Percentiles rank a stretch among this genome's conserved stretches.
phyloP scores from a whole-genome alignment of 73 alveolate genomes.

The Paramecium octaurelia region DNA sequence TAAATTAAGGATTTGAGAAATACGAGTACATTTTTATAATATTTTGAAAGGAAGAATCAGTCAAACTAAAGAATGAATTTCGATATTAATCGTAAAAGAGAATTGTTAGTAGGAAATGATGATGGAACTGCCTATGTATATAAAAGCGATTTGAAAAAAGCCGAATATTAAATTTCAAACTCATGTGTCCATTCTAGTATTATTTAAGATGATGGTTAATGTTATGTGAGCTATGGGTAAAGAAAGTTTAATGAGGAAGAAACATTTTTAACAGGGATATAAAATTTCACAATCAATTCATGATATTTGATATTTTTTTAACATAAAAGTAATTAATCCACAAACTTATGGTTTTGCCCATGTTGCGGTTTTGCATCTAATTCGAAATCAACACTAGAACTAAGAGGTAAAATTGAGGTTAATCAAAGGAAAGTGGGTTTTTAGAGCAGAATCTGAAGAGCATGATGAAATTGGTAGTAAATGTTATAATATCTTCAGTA shows the following conservation, averaged over 20 bases:
- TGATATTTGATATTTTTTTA: not conserved
- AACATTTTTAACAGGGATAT: not conserved
- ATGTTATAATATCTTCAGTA: not conserved
- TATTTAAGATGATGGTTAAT: not conserved
- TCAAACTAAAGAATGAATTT: constrained; percentile 5
- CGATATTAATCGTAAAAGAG: not conserved
- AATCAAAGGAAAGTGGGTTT: too few relatives aligned
- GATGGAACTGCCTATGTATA: not conserved
- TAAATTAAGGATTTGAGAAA: not conserved
- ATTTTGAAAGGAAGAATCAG: not conserved
- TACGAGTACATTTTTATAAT: not conserved
- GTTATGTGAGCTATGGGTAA: not conserved
- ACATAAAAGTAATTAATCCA: not conserved
- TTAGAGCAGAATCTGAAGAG: too few relatives aligned
- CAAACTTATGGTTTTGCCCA: not conserved
- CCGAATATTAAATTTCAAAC: not conserved
- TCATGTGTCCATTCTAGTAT: not conserved
- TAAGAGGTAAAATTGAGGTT: too few relatives aligned
- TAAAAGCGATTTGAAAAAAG: not conserved
- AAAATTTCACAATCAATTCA: not conserved
- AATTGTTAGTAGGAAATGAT: not conserved
- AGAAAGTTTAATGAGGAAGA: not conserved
- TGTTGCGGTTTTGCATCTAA: not conserved
- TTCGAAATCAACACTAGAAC: too few relatives aligned
- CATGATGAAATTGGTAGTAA: too few relatives aligned